A percentile compares a stretch with the other conserved stretches of the same genome.
Evolutionary conservation across 192 early-diverging fungal species (phyloP).

Genomic region (Endogone sp.): DNA sequence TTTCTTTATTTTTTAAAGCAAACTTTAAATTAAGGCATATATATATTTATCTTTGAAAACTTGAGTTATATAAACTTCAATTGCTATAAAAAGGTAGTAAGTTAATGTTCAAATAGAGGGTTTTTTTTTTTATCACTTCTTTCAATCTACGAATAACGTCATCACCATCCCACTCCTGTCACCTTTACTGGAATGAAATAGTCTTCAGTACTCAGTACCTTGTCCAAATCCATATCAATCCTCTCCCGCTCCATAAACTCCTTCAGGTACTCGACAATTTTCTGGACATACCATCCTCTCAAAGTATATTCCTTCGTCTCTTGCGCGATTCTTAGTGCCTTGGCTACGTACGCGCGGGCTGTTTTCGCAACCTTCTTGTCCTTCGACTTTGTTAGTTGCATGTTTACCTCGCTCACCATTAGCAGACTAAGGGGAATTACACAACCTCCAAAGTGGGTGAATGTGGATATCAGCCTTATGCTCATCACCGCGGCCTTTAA

Average conservation of each 20-base stretch:
- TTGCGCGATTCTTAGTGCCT: neutral
- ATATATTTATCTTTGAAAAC: too few species aligned
- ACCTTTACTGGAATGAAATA: neutral
- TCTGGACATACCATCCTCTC: too few species aligned
- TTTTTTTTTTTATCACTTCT: too few species aligned
- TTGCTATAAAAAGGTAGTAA: too few species aligned
- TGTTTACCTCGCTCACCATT: neutral
- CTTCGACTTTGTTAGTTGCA: neutral
- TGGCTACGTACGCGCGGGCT: neutral
- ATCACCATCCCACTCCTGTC: neutral
- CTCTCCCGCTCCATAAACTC: neutral
- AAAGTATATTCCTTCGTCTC: neutral
- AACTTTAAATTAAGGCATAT: too few species aligned
- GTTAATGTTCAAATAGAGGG: too few species aligned
- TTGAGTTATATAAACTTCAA: too few species aligned
- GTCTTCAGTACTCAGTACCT: neutral
- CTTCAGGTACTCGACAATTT: neutral
- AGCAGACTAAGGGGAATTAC: neutral
- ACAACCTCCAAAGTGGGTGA: neutral
- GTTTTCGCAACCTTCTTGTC: neutral
- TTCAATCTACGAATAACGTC: too few species aligned
- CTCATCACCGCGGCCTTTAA: neutral
- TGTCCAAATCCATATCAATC: neutral
- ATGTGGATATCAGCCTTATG: neutral
- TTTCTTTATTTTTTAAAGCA: too few species aligned